Percentiles rank a stretch among this genome's conserved stretches.
phyloP scores from a whole-genome alignment of 177 flowering plant genomes.

The Vitis hybrid region DNA sequence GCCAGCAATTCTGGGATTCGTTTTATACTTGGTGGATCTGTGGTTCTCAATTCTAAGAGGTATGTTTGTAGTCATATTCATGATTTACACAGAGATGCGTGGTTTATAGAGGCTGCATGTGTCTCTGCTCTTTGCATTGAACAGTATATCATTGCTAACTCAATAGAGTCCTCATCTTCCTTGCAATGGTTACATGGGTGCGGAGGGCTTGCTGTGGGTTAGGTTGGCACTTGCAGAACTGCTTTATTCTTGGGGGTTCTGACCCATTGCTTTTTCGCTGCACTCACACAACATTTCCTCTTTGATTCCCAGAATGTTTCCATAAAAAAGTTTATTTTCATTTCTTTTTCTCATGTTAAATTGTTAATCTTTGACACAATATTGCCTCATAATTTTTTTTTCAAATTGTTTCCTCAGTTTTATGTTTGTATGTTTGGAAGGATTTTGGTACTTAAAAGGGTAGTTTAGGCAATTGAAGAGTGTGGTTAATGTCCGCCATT shows the following conservation, averaged over 20 bases:
- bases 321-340: neutral
- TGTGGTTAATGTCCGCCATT: too few species aligned
- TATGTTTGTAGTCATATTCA: conserved; percentile 14
- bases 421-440: neutral
- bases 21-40: conserved; percentile 89
- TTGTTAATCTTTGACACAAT: neutral
- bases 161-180: too few species aligned
- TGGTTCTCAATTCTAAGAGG: conserved; percentile 92
- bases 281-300: neutral
- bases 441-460: neutral
- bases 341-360: neutral
- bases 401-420: neutral
- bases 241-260: neutral
- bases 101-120: neutral
- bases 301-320: neutral
- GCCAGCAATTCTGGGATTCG: conserved; percentile 82
- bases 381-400: neutral
- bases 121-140: neutral
- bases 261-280: neutral
- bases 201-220: neutral
- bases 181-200: neutral
- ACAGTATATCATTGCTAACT: too few species aligned
- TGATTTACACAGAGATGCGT: neutral
- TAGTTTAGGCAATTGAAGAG: too few species aligned
- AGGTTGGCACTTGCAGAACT: neutral